Conservation (phyloP, 352 stramenopile genomes). For the Proteromonas lacertae region DNA sequence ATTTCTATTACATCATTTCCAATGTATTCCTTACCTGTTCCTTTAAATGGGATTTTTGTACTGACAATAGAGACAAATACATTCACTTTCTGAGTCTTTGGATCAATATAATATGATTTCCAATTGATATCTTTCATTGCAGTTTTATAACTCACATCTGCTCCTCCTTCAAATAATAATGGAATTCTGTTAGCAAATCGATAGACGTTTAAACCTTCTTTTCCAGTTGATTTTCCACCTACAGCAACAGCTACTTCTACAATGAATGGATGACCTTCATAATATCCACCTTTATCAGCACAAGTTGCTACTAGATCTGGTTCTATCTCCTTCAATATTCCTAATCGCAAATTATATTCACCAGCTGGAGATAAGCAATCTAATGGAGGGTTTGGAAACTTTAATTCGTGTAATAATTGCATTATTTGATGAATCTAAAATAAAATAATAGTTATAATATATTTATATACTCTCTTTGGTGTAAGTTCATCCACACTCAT, state of each 20-base stretch:
- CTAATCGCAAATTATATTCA: constrained; percentile 54
- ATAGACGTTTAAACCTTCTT: constrained; percentile 35
- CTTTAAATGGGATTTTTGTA: constrained; percentile 56
- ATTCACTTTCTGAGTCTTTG: constrained; percentile 31
- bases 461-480: too few relatives aligned
- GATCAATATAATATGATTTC: constrained; percentile 36
- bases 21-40: constrained; percentile 53
- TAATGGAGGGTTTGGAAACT: neutral
- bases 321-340: constrained; percentile 32
- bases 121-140: constrained; percentile 21
- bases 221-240: constrained; percentile 20
- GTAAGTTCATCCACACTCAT: too few relatives aligned
- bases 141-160: constrained; percentile 27
- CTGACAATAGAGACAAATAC: constrained; percentile 49
- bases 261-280: constrained; percentile 45
- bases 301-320: constrained; percentile 24
- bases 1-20: constrained; percentile 42
- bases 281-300: constrained; percentile 20
- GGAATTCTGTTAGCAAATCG: constrained; percentile 49
- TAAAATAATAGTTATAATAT: too few relatives aligned
- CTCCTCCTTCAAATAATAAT: constrained; percentile 33
- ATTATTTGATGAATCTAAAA: too few relatives aligned
- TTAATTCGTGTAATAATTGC: neutral
- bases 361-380: constrained; percentile 9
- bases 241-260: constrained; percentile 36